Evolutionary conservation across 164 flowering plant species (phyloP).

Genomic region (Umbilicus rupestris): DNA sequence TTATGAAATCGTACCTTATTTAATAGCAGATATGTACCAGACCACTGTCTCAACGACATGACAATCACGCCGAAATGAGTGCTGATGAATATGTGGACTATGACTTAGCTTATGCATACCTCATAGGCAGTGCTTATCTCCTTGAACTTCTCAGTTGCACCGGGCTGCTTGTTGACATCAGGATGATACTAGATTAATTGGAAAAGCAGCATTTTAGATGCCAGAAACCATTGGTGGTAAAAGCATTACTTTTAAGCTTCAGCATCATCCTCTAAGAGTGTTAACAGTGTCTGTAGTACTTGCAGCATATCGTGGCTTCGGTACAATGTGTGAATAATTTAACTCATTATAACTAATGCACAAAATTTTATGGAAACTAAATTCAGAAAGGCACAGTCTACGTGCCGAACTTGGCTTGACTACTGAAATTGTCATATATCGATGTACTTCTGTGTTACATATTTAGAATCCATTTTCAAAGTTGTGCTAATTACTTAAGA

Average conservation of each 20-base stretch:
- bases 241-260: neutral
- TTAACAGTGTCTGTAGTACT: no score
- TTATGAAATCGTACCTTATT: neutral
- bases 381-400: no score
- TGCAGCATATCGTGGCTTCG: no score
- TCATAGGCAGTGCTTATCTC: constrained; percentile 96
- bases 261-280: no score
- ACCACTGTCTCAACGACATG: neutral
- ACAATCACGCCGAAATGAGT: neutral
- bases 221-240: neutral
- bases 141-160: constrained; percentile 93
- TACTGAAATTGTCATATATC: no score
- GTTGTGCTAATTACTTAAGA: no score
- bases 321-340: no score
- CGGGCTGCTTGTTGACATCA: constrained; percentile 95
- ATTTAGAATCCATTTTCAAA: no score
- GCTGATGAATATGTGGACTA: neutral
- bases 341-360: no score
- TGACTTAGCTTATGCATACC: constrained; percentile 32
- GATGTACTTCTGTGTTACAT: no score
- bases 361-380: no score
- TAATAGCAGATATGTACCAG: neutral
- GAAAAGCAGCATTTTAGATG: neutral
- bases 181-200: constrained; percentile 63
- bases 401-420: no score